Conservation (phyloP, 192 early-diverging fungal species). For the Piromyces finnis region DNA sequence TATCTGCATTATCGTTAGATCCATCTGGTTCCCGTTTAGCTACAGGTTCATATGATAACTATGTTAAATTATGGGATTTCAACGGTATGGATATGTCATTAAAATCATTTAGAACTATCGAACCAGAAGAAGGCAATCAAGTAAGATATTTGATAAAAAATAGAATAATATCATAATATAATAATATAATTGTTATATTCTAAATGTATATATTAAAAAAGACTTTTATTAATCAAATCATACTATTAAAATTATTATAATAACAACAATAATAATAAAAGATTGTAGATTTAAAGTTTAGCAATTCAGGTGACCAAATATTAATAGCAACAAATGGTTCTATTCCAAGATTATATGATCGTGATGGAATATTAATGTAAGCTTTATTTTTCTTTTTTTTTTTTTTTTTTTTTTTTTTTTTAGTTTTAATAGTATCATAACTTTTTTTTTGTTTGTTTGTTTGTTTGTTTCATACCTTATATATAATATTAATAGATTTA, state of each 20-base stretch:
- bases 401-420: too few species aligned
- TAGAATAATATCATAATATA: conserved; percentile 1
- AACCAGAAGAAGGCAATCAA: conserved; percentile 59
- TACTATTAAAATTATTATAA: conserved; percentile 6
- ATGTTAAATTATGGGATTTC: conserved; percentile 86
- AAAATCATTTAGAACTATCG: conserved; percentile 57
- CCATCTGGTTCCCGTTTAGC: conserved; percentile 58
- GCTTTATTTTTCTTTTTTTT: too few species aligned
- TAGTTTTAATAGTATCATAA: too few species aligned
- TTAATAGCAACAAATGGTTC: conserved; percentile 59
- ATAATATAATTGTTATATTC: too few species aligned
- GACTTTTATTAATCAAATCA: too few species aligned
- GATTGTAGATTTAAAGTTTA: conserved; percentile 66
- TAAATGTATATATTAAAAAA: too few species aligned
- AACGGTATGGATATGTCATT: conserved; percentile 61
- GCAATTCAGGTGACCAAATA: conserved; percentile 50
- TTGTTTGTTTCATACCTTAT: too few species aligned
- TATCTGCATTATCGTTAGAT: conserved; percentile 67
- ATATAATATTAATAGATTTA: too few species aligned
- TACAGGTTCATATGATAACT: conserved; percentile 64
- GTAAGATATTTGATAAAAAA: background rate
- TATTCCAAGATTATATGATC: conserved; percentile 56
- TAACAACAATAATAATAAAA: conserved; percentile 1
- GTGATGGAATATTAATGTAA: conserved; percentile 50
- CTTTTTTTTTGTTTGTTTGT: too few species aligned